A percentile compares a stretch with the other conserved stretches of the same genome.
Evolutionary conservation across 2,329 filamentous ascomycete species (phyloP).

Genomic region (Scytalidium lignicola): DNA sequence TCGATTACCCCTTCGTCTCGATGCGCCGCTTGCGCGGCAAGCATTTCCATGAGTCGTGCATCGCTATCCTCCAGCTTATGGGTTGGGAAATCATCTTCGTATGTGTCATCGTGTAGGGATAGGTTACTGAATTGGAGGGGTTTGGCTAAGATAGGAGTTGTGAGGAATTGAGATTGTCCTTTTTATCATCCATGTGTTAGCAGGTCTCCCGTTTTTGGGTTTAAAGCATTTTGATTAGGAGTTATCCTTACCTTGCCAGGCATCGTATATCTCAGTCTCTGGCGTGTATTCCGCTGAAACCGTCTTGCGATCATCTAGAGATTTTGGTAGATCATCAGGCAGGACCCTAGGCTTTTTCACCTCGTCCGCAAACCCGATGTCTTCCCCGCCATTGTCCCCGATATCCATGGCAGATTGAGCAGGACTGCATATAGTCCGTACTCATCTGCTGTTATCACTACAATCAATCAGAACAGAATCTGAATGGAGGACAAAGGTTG

Average conservation of each 20-base stretch:
- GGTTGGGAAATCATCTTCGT: conserved; percentile 56
- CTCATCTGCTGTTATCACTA: conserved; percentile 14
- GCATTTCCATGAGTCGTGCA: conserved; percentile 86
- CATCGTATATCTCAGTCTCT: conserved; percentile 98
- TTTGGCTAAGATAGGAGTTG: conserved; percentile 76
- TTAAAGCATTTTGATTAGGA: conserved; percentile 1
- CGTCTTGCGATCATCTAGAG: conserved; percentile 78
- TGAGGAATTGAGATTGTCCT: conserved; percentile 96
- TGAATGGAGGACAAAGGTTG: background rate
- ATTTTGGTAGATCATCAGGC: conserved; percentile 82
- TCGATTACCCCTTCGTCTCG: conserved; percentile 66
- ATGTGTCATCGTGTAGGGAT: conserved; percentile 70
- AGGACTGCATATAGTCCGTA: conserved; percentile 21
- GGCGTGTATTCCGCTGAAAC: conserved; percentile 56
- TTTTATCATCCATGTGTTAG: conserved; percentile 13
- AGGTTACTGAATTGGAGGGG: conserved; percentile 78
- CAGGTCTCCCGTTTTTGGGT: conserved; percentile 2
- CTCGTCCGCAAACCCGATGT: conserved; percentile 53
- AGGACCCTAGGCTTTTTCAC: conserved; percentile 46
- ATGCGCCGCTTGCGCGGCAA: conserved; percentile 87
- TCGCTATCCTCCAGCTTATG: conserved; percentile 70
- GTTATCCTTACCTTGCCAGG: conserved; percentile 74
- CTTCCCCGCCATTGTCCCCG: conserved; percentile 43
- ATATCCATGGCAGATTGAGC: conserved; percentile 50
- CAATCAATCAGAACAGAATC: background rate